These are phyloP conservation scores for Achaetomiella virescens DNA, from an alignment of 495 filamentous ascomycete species.

Conservation along the genomic window DNA sequence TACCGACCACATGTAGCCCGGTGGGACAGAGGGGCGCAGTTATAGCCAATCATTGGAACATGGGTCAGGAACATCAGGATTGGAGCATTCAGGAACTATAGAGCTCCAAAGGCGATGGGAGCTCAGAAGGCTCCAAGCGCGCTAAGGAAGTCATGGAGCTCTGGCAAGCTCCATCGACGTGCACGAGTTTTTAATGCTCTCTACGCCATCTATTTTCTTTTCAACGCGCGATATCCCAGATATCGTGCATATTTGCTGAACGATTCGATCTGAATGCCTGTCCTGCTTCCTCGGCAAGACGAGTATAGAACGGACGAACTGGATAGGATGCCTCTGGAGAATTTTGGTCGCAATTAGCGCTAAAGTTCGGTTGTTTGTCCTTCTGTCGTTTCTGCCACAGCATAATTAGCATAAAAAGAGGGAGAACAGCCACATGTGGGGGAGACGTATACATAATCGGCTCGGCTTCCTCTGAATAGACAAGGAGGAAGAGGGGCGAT, in stretches of 20 bases:
- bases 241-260: conserved; percentile 9
- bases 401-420: conserved; percentile 28
- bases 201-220: too few species aligned
- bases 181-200: too few species aligned
- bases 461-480: conserved; percentile 8
- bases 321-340: conserved; percentile 6
- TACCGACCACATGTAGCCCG: too few species aligned
- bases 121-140: too few species aligned
- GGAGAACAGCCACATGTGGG: neutral
- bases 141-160: too few species aligned
- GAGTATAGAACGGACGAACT: conserved; percentile 9
- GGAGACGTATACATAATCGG: conserved; percentile 1
- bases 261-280: conserved; percentile 10
- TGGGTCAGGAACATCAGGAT: too few species aligned
- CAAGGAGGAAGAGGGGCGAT: conserved; percentile 7
- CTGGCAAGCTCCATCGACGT: too few species aligned
- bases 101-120: too few species aligned
- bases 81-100: too few species aligned
- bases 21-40: too few species aligned
- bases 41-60: too few species aligned
- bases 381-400: conserved; percentile 5
- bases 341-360: conserved; percentile 7
- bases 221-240: neutral
- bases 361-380: conserved; percentile 12
- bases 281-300: conserved; percentile 9